Base-by-base conservation (phyloP, 345 rosid species). In the Salix koriyanagi region DNA sequence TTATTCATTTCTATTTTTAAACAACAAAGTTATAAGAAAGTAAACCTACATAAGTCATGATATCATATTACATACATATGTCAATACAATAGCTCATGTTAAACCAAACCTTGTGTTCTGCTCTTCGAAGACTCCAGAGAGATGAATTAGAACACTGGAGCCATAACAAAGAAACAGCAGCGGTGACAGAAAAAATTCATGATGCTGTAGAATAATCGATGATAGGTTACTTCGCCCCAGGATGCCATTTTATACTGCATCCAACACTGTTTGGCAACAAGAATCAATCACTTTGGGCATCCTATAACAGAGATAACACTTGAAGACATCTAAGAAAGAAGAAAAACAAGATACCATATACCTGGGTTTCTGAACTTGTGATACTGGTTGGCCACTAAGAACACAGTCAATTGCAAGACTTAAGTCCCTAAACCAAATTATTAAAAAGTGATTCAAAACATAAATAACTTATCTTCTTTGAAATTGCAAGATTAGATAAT, bases 161-260 rank as follows among this genome's bases (percentile, higher is more conserved):
- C 19, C 23, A 70, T n/a, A 19, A 48, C 23, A 61, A 69, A 5
- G 26, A 69, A 58, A 32, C 50, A 50, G 10, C 58, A 50, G 21
- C 7, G 7, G 56, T 14, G 48, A 60, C 44, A 48, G 44, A 48
- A 2, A 19, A 65, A 62, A 46, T 19, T 19, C 28, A 44, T 56
- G 56, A 28, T 30, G 8, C 58, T 2, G n/a, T 50, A 50, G 10
- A 50, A 18, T 5, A 50, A 50, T 50, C 10, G 23, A 50, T 50
- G 18, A 50, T 6, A 50, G 58, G 58, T 76, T 84, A 88, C 23
- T 73, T 65, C 19, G 64, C 72, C 80, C 67, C 80, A 4, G 93
- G 94, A 82, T 95, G 94, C 97, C 99, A 95, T 84, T 93, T 95
- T 81, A 95, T 90, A 90, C 97, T 93, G 92, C 97, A 95, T 74